Conservation (phyloP, 1,139 yeast genomes). For the Lodderomyces jiufengensis region DNA sequence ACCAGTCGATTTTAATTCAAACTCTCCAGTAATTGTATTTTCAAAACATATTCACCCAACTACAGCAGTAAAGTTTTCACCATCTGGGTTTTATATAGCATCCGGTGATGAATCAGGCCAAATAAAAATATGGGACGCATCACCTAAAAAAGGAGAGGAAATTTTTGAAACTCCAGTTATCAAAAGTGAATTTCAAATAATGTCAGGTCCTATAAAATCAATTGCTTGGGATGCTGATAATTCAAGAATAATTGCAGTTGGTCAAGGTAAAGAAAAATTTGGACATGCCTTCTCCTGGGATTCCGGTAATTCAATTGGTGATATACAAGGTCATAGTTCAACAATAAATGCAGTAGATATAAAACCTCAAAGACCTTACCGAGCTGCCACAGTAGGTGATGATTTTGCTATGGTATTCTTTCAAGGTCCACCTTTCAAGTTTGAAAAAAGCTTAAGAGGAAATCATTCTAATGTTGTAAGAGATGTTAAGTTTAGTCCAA, state of each 20-base stretch:
- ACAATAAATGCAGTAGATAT: constrained; percentile 80
- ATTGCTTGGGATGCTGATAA: constrained; percentile 93
- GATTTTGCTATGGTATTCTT: constrained; percentile 82
- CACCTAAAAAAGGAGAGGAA: constrained; percentile 18
- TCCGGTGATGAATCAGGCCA: constrained; percentile 89
- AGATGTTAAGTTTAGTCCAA: constrained; percentile 81
- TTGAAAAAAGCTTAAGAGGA: constrained; percentile 66
- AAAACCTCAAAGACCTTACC: constrained; percentile 84
- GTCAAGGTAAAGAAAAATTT: constrained; percentile 86
- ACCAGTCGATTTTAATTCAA: constrained; percentile 43
- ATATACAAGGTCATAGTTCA: constrained; percentile 90
- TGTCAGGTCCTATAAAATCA: constrained; percentile 79
- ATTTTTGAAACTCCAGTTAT: constrained; percentile 49
- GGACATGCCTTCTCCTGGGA: constrained; percentile 95
- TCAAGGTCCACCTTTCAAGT: constrained; percentile 93
- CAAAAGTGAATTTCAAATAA: constrained; percentile 79
- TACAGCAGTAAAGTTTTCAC: constrained; percentile 82
- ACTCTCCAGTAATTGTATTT: constrained; percentile 55
- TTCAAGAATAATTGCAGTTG: constrained; percentile 85
- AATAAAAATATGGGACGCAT: constrained; percentile 83
- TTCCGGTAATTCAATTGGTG: constrained; percentile 93
- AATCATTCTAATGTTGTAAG: constrained; percentile 75
- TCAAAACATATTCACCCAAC: constrained; percentile 67
- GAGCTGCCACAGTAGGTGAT: constrained; percentile 92
- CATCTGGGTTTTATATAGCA: constrained; percentile 86